Conservation (phyloP, 257 asterid species). For the Cynanchum wilfordii region DNA sequence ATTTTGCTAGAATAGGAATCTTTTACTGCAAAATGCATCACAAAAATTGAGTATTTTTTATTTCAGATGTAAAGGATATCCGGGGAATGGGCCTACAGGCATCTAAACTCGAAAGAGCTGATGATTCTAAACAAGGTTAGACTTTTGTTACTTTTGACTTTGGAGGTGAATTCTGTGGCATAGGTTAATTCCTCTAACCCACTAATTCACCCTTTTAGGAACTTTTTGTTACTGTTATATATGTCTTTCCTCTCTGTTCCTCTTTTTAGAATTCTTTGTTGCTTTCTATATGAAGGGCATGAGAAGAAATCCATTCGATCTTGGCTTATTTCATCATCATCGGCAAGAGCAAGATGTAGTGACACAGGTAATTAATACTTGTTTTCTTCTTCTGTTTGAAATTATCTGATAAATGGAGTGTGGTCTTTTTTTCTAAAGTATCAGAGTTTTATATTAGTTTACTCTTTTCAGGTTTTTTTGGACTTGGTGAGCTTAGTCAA, state of each 20-base stretch:
- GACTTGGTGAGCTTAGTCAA: not conserved
- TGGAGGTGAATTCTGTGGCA: not conserved
- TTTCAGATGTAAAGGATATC: constrained; percentile 73
- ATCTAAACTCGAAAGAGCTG: constrained; percentile 82
- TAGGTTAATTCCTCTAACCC: not conserved
- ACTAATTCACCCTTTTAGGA: not conserved
- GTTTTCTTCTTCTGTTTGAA: not conserved
- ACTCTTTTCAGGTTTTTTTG: not conserved
- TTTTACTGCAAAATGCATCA: not conserved
- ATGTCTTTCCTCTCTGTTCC: not conserved
- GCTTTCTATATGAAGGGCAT: constrained; percentile 37
- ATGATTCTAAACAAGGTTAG: constrained; percentile 58
- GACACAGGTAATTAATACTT: constrained; percentile 9
- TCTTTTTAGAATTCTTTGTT: constrained; percentile 1
- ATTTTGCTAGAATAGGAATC: not conserved
- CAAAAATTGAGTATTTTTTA: not conserved
- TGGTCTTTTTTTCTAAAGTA: not conserved
- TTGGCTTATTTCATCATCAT: constrained; percentile 63
- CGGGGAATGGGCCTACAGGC: constrained; percentile 98
- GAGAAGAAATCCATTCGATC: constrained; percentile 66
- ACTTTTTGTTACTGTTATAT: not conserved
- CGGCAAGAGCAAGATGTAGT: constrained; percentile 27
- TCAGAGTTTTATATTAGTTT: not conserved
- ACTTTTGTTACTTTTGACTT: not conserved
- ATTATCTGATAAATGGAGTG: not conserved